Percentiles rank a stretch among this genome's conserved stretches.
Evolutionary conservation across 805 yeast genomes (phyloP).

Genomic region (Teunomyces stri): DNA sequence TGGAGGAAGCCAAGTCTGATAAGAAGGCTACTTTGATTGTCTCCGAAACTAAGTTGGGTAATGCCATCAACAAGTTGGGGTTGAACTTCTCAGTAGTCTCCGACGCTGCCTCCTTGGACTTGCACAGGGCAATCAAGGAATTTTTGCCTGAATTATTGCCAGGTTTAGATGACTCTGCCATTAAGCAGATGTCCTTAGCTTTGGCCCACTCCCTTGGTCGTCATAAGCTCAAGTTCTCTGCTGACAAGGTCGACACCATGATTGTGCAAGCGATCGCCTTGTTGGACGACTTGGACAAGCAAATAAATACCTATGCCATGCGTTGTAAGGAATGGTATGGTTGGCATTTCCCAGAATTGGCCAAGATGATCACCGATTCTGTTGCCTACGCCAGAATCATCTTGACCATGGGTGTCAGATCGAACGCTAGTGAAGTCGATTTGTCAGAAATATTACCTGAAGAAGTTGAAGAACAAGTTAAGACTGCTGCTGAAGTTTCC

Average conservation of each 20-base stretch:
- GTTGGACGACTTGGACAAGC: slow-evolving; percentile 95
- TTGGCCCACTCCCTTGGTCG: slow-evolving; percentile 98
- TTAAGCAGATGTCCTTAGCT: slow-evolving; percentile 95
- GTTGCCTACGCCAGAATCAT: slow-evolving; percentile 95
- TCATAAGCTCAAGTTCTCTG: slow-evolving; percentile 94
- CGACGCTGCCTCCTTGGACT: slow-evolving; percentile 92
- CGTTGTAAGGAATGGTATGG: slow-evolving; percentile 99
- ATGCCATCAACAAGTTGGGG: slow-evolving; percentile 92
- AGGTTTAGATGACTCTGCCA: slow-evolving; percentile 80
- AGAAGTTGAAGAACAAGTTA: slow-evolving; percentile 57
- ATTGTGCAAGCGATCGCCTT: slow-evolving; percentile 98
- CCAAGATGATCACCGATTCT: slow-evolving; percentile 93
- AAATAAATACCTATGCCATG: slow-evolving; percentile 97
- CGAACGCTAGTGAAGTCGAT: slow-evolving; percentile 87
- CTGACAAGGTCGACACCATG: slow-evolving; percentile 99
- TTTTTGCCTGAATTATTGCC: slow-evolving; percentile 92
- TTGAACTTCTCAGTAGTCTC: slow-evolving; percentile 84
- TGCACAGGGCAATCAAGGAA: slow-evolving; percentile 93
- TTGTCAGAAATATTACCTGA: slow-evolving; percentile 52
- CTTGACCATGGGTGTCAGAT: slow-evolving; percentile 89
- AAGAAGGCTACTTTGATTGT: slow-evolving; percentile 88
- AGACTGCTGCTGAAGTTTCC: slow-evolving; percentile 96
- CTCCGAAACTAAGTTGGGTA: slow-evolving; percentile 93
- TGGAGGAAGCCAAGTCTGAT: slow-evolving; percentile 72
- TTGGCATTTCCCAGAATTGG: slow-evolving; percentile 99